These are phyloP conservation scores for Lactarius evosmus DNA, from an alignment of 768 basidiomycete genomes.

Conservation along the genomic window DNA sequence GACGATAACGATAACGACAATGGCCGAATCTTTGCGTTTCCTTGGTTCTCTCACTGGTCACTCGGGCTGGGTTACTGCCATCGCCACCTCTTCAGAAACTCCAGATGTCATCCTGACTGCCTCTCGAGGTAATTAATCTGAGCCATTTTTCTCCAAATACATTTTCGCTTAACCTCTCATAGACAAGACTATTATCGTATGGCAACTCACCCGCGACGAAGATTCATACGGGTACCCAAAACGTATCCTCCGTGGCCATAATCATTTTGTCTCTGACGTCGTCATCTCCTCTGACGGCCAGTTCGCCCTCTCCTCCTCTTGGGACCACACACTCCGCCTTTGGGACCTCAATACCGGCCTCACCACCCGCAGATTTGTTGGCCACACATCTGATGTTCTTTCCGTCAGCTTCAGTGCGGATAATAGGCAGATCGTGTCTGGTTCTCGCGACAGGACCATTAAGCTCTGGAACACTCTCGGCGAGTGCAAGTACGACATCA, in stretches of 20 bases:
- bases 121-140: constrained; percentile 70
- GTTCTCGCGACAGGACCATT: constrained; percentile 94
- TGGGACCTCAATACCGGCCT: constrained; percentile 98
- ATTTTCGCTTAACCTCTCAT: constrained; percentile 28
- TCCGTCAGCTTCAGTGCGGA: constrained; percentile 99
- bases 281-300: constrained; percentile 99
- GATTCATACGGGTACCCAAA: constrained; percentile 94
- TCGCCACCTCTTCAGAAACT: constrained; percentile 97
- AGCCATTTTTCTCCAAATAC: constrained; percentile 17
- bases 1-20: constrained; percentile 15
- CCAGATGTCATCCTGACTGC: constrained; percentile 99
- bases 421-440: constrained; percentile 99
- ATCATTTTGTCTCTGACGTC: constrained; percentile 98
- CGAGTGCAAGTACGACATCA: constrained; percentile 99
- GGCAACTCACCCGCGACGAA: constrained; percentile 95
- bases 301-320: constrained; percentile 97
- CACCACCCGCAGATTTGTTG: constrained; percentile 96
- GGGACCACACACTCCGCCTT: constrained; percentile 99
- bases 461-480: constrained; percentile 99
- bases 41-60: constrained; percentile 90
- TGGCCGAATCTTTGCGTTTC: constrained; percentile 32
- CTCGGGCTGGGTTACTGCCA: constrained; percentile 98
- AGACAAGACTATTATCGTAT: constrained; percentile 99
- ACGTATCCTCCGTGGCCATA: constrained; percentile 96
- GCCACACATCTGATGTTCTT: constrained; percentile 96